Evolutionary conservation across 2,329 filamentous ascomycete genomes (phyloP), one percentile per base, ranked within the genome.

Genomic region (Cytospora piceicola): DNA sequence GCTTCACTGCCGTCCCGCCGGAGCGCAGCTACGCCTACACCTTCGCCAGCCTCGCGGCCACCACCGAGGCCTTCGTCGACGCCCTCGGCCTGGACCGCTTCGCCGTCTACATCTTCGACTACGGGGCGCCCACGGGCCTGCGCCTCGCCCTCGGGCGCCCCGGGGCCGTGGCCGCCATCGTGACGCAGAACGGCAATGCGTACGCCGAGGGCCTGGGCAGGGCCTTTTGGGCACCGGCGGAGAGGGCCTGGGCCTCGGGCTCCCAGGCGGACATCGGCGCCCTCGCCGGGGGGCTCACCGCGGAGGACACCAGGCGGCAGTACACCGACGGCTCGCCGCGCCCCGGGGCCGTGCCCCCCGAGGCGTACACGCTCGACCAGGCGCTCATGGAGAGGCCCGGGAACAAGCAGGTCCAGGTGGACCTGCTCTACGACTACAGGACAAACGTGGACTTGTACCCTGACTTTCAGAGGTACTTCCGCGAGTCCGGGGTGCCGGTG

Each of bases 101-200:
- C 74, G 80, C 82, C 17, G 73, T 86, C 32, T 89, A 88, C 73
- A 80, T 88, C 68, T 88, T 89, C 72, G 86, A 89, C 76, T 88
- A 88, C 72, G 86, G 86, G 59, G 84, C 85, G 0, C 85, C 87
- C 0, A 78, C 79, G 0, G 85, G 80, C 1, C 75, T 87, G 29
- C 80, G 84, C 2, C 76, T 88, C 2, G 85, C 85, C 0, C 77
- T 87, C 2, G 69, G 79, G 53, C 76, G 81, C 2, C 82, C 83
- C 0, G 73, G 80, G 0, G 75, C 77, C 14, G 75, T 88, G 61
- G 76, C 77, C 46, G 82, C 83, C 17, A 83, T 88, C 68, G 78
- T 88, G 63, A 77, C 80, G 3, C 86, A 89, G 70, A 88, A 88
- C 70, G 86, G 85, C 51, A 89, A 88, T 69, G 85, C 85, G 17